These are phyloP conservation scores for Puccinellia tenuiflora DNA, from an alignment of 176 grass and related monocot species.

Conservation along the genomic window DNA sequence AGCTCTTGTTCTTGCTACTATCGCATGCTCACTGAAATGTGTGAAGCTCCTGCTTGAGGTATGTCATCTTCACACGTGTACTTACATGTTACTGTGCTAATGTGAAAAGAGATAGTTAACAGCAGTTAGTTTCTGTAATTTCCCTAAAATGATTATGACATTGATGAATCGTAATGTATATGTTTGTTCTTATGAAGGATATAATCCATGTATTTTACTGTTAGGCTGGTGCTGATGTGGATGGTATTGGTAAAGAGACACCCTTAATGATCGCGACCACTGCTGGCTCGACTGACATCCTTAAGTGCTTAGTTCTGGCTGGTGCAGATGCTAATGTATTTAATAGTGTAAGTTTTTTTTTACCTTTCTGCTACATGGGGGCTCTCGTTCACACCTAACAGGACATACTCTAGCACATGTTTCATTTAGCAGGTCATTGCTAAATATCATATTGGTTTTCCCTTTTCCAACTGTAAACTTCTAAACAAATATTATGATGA, in stretches of 20 bases:
- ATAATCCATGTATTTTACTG: not conserved
- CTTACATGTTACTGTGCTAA: not conserved
- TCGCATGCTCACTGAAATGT: not conserved
- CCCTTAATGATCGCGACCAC: not conserved
- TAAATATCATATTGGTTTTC: not conserved
- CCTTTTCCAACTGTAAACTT: not conserved
- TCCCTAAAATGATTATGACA: not conserved
- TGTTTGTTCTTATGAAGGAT: not conserved
- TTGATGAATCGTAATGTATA: not conserved
- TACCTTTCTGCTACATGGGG: not conserved
- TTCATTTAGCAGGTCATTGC: not conserved
- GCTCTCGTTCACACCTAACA: not conserved
- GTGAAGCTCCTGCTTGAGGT: conserved; percentile 1
- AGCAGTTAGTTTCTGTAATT: not conserved
- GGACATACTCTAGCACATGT: not conserved
- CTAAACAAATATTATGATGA: not conserved
- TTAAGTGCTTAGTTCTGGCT: conserved; percentile 19
- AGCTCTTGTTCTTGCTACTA: not conserved
- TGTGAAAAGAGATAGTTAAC: not conserved
- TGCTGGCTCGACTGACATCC: conserved; percentile 20
- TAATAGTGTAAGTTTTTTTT: conserved; percentile 12
- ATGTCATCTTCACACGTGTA: not conserved
- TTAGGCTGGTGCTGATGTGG: conserved; percentile 36
- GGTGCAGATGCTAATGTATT: conserved; percentile 29
- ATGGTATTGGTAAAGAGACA: conserved; percentile 8